Percentiles rank a stretch among this genome's conserved stretches.
Conservation (phyloP, 169 alveolate genomes). For the Plasmodium knowlesi region DNA sequence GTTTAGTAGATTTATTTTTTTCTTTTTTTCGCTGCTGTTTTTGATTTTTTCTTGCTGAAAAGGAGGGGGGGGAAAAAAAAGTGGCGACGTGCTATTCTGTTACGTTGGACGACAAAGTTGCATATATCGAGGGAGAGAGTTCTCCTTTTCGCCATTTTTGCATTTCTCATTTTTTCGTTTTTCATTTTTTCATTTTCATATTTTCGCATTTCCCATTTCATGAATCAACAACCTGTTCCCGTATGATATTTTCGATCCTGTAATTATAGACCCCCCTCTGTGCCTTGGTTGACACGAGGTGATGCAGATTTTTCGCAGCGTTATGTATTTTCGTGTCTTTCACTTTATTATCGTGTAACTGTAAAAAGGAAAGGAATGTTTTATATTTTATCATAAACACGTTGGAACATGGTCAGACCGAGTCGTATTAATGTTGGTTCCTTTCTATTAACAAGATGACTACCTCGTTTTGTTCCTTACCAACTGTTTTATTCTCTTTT, state of each 20-base stretch:
- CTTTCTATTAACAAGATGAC: not conserved
- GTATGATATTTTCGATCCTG: slow-evolving; percentile 66
- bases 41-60: slow-evolving; percentile 51
- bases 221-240: slow-evolving; percentile 40
- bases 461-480: not conserved
- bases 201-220: not conserved
- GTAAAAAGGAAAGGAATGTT: not conserved
- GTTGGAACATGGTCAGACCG: not conserved
- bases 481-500: slow-evolving; percentile 35
- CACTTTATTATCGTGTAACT: slow-evolving; percentile 34
- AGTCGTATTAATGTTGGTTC: not conserved
- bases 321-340: slow-evolving; percentile 41
- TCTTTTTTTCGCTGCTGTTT: not conserved
- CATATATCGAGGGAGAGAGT: not conserved
- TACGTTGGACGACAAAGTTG: not conserved
- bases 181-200: not conserved
- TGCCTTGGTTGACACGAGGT: slow-evolving; percentile 57
- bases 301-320: slow-evolving; percentile 69
- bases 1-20: not conserved
- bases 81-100: not conserved
- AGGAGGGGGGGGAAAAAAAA: not conserved
- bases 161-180: not conserved
- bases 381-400: not conserved
- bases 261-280: slow-evolving; percentile 66
- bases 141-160: not conserved